These are phyloP conservation scores for Fraxinus ornus DNA, from an alignment of 305 asterid species.

Conservation along the genomic window DNA sequence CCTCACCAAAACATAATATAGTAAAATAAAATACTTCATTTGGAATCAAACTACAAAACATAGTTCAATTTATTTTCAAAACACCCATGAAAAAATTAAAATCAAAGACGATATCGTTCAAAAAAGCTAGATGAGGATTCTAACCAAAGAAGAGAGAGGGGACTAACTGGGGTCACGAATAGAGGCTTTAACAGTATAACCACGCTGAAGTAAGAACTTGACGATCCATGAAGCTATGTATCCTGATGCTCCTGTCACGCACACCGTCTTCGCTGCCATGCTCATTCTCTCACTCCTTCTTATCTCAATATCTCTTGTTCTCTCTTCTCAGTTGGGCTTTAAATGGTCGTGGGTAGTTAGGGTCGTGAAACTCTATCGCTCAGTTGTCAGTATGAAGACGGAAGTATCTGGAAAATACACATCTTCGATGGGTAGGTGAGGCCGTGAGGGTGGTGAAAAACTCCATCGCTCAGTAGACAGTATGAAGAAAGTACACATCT, in stretches of 20 bases:
- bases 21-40: background rate
- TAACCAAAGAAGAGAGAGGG: background rate
- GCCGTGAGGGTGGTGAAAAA: too few species aligned
- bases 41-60: background rate
- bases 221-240: constrained; percentile 42
- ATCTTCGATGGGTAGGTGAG: too few species aligned
- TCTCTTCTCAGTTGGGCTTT: background rate
- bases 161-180: constrained; percentile 31
- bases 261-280: constrained; percentile 22
- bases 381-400: too few species aligned
- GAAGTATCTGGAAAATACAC: too few species aligned
- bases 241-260: constrained; percentile 42
- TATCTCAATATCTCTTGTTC: background rate
- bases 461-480: too few species aligned
- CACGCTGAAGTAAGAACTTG: constrained; percentile 31
- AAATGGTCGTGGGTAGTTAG: too few species aligned
- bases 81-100: background rate
- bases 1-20: background rate
- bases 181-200: constrained; percentile 35
- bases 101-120: background rate
- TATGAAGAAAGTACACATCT: too few species aligned
- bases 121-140: background rate
- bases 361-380: too few species aligned
- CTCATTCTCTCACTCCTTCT: background rate
- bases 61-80: background rate